A percentile compares a stretch with the other conserved stretches of the same genome.
phyloP scores from a whole-genome alignment of 805 yeast species.

The Candida lessepsii region DNA sequence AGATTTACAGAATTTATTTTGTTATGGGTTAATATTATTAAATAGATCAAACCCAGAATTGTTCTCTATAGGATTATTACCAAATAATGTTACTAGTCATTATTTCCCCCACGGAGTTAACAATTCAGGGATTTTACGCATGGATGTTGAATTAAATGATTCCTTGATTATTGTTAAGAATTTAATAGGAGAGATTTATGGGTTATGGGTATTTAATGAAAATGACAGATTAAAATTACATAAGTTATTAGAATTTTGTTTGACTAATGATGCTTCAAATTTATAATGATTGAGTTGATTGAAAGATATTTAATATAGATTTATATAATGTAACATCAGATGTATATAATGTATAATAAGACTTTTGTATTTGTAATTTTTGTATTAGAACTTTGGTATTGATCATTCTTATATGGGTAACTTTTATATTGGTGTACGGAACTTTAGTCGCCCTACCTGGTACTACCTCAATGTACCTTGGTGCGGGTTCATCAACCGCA shows the following conservation, averaged over 20 bases:
- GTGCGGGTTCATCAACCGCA: too few species aligned
- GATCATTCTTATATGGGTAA: too few species aligned
- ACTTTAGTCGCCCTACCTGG: too few species aligned
- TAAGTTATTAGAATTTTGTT: conserved; percentile 43
- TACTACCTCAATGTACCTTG: too few species aligned
- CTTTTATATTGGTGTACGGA: background rate
- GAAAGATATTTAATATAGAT: too few species aligned
- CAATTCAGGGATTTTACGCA: conserved; percentile 36
- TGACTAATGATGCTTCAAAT: conserved; percentile 28
- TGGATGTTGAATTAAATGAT: conserved; percentile 68
- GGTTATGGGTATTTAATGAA: conserved; percentile 74
- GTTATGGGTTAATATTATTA: conserved; percentile 67
- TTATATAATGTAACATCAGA: too few species aligned
- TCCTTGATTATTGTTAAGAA: conserved; percentile 69
- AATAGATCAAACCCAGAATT: conserved; percentile 69
- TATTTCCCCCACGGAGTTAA: conserved; percentile 38
- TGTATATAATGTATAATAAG: too few species aligned
- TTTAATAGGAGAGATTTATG: conserved; percentile 67
- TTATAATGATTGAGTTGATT: too few species aligned
- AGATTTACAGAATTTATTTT: conserved; percentile 47
- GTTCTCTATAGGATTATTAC: conserved; percentile 67
- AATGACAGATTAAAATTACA: conserved; percentile 62
- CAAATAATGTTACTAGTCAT: conserved; percentile 49
- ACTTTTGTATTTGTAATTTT: too few species aligned
- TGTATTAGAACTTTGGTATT: too few species aligned